Conservation (phyloP, 352 stramenopile species). For the Phytopythium helicoides region DNA sequence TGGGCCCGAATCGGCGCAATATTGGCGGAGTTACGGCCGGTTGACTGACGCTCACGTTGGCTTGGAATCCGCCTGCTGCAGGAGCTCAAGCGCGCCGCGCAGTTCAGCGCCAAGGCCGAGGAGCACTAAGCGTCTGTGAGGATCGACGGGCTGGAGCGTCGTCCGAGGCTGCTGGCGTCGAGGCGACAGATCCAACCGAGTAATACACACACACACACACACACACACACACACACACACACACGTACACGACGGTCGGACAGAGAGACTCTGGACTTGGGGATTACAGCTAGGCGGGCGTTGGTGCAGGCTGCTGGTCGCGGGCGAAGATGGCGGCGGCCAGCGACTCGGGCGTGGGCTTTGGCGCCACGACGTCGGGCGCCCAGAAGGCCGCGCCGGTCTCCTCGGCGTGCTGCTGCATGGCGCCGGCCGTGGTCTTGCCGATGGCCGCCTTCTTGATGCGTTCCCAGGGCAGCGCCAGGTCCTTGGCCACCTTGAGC, state of each 20-base stretch:
- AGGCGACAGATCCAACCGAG: too few species aligned
- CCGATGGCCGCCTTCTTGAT: slow-evolving; percentile 79
- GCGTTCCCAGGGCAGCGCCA: slow-evolving; percentile 42
- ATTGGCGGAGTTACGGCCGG: not conserved
- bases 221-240: too few species aligned
- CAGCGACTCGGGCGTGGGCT: slow-evolving; percentile 56
- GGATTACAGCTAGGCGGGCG: not conserved
- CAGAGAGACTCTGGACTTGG: too few species aligned
- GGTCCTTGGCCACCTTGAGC: slow-evolving; percentile 46
- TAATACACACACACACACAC: too few species aligned
- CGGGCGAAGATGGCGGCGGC: slow-evolving; percentile 39
- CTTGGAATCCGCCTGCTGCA: too few species aligned
- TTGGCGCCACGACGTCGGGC: slow-evolving; percentile 45
- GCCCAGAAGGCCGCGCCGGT: slow-evolving; percentile 40
- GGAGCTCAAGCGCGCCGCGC: slow-evolving; percentile 35
- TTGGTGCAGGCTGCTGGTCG: slow-evolving; percentile 1
- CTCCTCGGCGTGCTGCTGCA: slow-evolving; percentile 41
- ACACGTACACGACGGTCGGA: too few species aligned
- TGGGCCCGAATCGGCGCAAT: not conserved
- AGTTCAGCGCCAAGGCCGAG: slow-evolving; percentile 17
- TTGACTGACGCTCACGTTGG: too few species aligned
- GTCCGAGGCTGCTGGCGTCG: too few species aligned
- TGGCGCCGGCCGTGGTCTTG: slow-evolving; percentile 64
- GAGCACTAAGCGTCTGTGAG: slow-evolving; percentile 2
- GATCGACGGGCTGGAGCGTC: too few species aligned